Percentiles rank a stretch among this genome's conserved stretches.
These are phyloP conservation scores for Suhomyces vadensis DNA, from an alignment of 805 yeast species.

Conservation along the genomic window DNA sequence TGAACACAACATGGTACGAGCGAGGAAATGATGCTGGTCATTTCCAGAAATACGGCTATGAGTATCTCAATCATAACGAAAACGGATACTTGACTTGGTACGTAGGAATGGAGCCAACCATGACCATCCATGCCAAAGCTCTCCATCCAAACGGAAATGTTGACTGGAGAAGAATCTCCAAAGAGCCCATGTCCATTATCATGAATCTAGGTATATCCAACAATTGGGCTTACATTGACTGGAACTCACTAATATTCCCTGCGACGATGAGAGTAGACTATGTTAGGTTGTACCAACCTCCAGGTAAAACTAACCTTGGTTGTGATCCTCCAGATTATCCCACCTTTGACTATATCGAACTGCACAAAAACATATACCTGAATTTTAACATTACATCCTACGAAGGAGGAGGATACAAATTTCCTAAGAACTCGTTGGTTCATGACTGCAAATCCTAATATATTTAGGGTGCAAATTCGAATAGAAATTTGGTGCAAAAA, in stretches of 20 bases:
- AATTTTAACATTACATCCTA: slow-evolving; percentile 73
- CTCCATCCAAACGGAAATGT: slow-evolving; percentile 90
- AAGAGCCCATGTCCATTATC: slow-evolving; percentile 66
- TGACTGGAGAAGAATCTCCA: slow-evolving; percentile 75
- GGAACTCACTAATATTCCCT: slow-evolving; percentile 67
- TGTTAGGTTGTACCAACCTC: slow-evolving; percentile 90
- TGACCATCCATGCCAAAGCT: slow-evolving; percentile 70
- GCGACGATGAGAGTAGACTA: slow-evolving; percentile 74
- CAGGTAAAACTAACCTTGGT: slow-evolving; percentile 55
- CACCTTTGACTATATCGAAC: slow-evolving; percentile 76
- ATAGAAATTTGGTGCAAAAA: neutral
- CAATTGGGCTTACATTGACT: slow-evolving; percentile 43
- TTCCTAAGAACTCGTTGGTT: slow-evolving; percentile 9
- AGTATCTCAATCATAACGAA: slow-evolving; percentile 65
- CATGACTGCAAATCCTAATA: neutral
- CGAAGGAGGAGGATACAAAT: slow-evolving; percentile 66
- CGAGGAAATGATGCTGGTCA: slow-evolving; percentile 50
- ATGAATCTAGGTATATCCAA: slow-evolving; percentile 43
- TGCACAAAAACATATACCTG: slow-evolving; percentile 67
- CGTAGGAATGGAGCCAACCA: slow-evolving; percentile 78
- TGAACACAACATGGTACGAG: slow-evolving; percentile 84
- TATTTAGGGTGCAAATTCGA: neutral
- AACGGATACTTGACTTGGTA: slow-evolving; percentile 83
- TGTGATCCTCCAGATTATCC: slow-evolving; percentile 91
- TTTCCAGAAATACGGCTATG: slow-evolving; percentile 77